Base-by-base conservation (phyloP, 2,329 filamentous ascomycete species). In the Tolypocladium endophyticum region DNA sequence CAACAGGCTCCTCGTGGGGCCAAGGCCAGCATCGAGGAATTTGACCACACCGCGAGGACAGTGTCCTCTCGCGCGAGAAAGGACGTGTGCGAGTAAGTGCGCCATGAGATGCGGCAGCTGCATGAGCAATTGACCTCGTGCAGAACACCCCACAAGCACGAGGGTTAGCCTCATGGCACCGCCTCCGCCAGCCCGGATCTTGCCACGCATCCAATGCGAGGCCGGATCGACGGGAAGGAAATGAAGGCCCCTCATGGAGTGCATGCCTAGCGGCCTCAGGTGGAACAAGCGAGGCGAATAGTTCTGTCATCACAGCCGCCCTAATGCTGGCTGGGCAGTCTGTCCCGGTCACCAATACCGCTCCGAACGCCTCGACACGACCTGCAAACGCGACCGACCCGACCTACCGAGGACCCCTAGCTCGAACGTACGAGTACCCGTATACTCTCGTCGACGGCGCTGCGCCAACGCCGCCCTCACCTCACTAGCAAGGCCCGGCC, bases 181-280 rank as follows among this genome's bases (percentile, higher is more conserved):
- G 36, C 39, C 55, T 56, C 55, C 55, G 55, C 55, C 54, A 9
- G 55, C 50, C 39, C 35, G 47, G 35, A 47, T 57, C 55, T 54
- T 53, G 50, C 28, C 50, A 53, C 50, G 50, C 50, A 53, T 53
- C 50, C 50, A 60, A 60, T 60, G 56, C 50, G 56, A 60, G 52
- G 41, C 50, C 56, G 20, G 59, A 60, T 60, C 56, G 56, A 38
- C 52, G 33, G 54, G 57, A 56, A 38, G 57, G 60, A 59, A 61
- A 61, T 61, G 57, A 59, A 60, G 59, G 56, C 30, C 41, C 41
- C 55, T 53, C 59, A 58, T 58, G 59, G 59, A 56, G 47, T 58
- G 59, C 59, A 61, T 56, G 52, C 36, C 36, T 57, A 59, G 54
- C 45, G 57, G 60, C 57, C 25, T 28, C 57, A 54, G 57, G 36